Base-by-base conservation (phyloP, 2,329 filamentous ascomycete genomes). In the Ophiostoma piceae region DNA sequence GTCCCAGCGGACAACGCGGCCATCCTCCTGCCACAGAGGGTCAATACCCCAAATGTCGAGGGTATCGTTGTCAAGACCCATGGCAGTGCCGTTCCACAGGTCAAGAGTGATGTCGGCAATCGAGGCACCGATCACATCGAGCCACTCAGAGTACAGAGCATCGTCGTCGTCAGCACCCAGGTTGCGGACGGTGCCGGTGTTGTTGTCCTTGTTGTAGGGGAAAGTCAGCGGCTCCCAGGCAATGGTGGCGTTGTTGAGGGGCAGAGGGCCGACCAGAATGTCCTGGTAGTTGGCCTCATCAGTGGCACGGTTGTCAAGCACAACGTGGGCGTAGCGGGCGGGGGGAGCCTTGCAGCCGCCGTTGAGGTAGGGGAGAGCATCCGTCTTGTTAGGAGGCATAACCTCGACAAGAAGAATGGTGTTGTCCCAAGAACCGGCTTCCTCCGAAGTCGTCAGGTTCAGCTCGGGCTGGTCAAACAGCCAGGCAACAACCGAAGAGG, bases 221-320 rank as follows among this genome's bases (percentile, higher is more conserved):
- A 80, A 84, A 29, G 78, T 77, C 4, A 84, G 76, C 5, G 80
- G 80, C 67, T 78, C 71, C 69, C 79, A 79, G 1, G 74, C 74
- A 0, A 78, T 79, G 0, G 80, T 81, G 0, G 76, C 75, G 54
- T 81, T 77, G 32, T 77, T 76, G 57, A 83, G 75, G 3, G 83
- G 83, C 32, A 86, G 74, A 19, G 84, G 84, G 0, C 84, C 84
- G 19, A 85, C 80, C 65, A 82, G 75, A 71, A 84, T 81, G 70
- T 85, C 80, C 35, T 79, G 76, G 26, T 79, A 80, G 51, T 78
- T 77, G 0, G 82, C 76, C 9, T 79, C 72, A 39, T 78, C 77
- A 8, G 79, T 77, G 2, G 81, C 76, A 8, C 79, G 76, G 74
- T 80, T 77, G 70, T 80, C 77, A n/a, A 84, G 73, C 2, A 80